These are phyloP conservation scores for Punctularia strigosozonata DNA, from an alignment of 768 basidiomycete genomes.

Conservation along the genomic window DNA sequence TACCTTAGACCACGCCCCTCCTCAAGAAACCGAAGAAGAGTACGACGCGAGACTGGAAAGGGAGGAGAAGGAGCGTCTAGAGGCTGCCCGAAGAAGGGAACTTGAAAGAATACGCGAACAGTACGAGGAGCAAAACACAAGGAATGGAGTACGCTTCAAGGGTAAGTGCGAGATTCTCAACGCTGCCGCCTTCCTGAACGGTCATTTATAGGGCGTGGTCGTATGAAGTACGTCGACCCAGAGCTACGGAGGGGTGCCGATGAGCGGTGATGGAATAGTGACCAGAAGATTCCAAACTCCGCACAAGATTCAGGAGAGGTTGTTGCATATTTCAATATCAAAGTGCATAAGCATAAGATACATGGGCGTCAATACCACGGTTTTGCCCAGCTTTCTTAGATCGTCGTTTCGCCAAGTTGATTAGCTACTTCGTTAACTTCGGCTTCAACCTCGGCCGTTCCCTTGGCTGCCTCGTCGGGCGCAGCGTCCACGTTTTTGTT, in stretches of 20 bases:
- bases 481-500: conserved; percentile 28
- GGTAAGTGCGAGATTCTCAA: conserved; percentile 28
- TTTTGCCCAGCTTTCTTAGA: no score
- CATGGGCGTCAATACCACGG: no score
- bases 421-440: conserved; percentile 15
- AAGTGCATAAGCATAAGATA: no score
- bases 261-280: no score
- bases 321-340: no score
- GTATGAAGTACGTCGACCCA: conserved; percentile 15
- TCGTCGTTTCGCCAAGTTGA: conserved; percentile 24
- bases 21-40: conserved; percentile 56
- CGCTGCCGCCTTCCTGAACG: background rate
- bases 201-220: conserved; percentile 10
- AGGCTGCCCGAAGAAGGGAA: conserved; percentile 32
- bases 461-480: conserved; percentile 10
- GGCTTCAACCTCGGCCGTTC: conserved; percentile 12
- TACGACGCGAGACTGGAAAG: conserved; percentile 58
- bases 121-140: conserved; percentile 20
- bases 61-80: conserved; percentile 51
- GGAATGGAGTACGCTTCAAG: conserved; percentile 52
- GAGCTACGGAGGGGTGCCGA: conserved; percentile 8
- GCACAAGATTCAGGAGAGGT: no score
- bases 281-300: no score
- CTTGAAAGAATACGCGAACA: conserved; percentile 34
- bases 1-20: conserved; percentile 8